These are phyloP conservation scores for Didymella keratinophila DNA, from an alignment of 2,329 filamentous ascomycete genomes.

Conservation along the genomic window DNA sequence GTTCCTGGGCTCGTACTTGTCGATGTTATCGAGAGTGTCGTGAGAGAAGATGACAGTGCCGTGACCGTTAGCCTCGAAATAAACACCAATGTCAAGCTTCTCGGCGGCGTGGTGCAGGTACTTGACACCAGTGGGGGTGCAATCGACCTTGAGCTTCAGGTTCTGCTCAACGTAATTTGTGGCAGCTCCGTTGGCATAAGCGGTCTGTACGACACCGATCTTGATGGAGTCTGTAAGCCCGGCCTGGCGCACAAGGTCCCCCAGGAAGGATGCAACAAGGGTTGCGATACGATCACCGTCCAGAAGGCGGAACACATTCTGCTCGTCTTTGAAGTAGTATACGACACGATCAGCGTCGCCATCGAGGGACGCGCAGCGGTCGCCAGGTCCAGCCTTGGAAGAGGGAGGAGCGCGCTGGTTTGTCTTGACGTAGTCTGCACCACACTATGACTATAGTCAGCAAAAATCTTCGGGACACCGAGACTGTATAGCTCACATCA, in stretches of 20 bases:
- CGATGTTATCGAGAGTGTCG: conserved; percentile 80
- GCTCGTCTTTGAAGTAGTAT: conserved; percentile 89
- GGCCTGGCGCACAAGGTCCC: conserved; percentile 81
- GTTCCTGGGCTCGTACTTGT: conserved; percentile 81
- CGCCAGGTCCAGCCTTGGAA: conserved; percentile 77
- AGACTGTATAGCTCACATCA: conserved; percentile 66
- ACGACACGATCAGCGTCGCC: conserved; percentile 95
- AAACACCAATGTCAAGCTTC: conserved; percentile 94
- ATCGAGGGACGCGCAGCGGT: conserved; percentile 88
- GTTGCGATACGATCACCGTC: conserved; percentile 98
- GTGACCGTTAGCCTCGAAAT: conserved; percentile 98
- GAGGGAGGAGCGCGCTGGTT: conserved; percentile 87
- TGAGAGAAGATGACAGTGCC: conserved; percentile 95
- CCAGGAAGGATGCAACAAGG: conserved; percentile 90
- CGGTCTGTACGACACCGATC: conserved; percentile 95
- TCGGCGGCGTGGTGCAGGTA: conserved; percentile 96
- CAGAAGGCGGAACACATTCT: conserved; percentile 86
- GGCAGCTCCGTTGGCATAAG: conserved; percentile 95
- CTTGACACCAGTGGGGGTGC: conserved; percentile 95
- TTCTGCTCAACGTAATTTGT: conserved; percentile 91
- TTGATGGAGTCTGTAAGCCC: conserved; percentile 81
- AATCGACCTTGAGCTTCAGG: conserved; percentile 86
- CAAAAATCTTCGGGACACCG: neutral
- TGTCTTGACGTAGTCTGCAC: conserved; percentile 97
- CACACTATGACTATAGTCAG: conserved; percentile 66